Conservation (phyloP, 2,329 filamentous ascomycete species). For the Venturia carpophila region DNA sequence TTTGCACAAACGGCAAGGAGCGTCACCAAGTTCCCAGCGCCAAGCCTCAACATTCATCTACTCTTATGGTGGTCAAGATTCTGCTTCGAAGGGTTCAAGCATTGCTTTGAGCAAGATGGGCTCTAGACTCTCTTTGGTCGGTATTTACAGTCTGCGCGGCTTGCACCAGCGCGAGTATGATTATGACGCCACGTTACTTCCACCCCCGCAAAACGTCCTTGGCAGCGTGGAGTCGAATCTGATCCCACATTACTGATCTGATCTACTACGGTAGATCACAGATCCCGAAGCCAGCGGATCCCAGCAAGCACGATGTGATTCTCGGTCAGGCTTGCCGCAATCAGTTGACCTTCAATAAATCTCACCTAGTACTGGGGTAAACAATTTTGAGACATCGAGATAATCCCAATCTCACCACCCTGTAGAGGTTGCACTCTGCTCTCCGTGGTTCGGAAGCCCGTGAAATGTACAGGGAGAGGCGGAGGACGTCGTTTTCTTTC, state of each 20-base stretch:
- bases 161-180: not conserved
- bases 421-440: not conserved
- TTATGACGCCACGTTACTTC: not conserved
- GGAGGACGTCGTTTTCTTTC: not conserved
- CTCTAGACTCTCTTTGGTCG: not conserved
- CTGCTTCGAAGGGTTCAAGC: not conserved
- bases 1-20: not conserved
- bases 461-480: not conserved
- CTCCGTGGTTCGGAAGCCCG: not conserved
- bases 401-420: not conserved
- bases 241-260: not conserved
- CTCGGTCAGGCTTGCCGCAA: not conserved
- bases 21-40: not conserved
- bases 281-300: not conserved
- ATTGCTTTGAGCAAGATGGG: not conserved
- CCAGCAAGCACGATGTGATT: not conserved
- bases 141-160: not conserved
- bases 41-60: not conserved
- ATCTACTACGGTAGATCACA: slow-evolving; percentile 6
- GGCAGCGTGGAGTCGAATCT: not conserved
- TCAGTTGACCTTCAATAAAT: not conserved
- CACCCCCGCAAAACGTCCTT: not conserved
- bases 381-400: not conserved
- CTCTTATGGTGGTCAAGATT: not conserved
- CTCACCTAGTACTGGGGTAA: not conserved